Percentiles rank a stretch among this genome's conserved stretches.
phyloP scores from a whole-genome alignment of 306 rosid genomes.

The Medicago ruthenica region DNA sequence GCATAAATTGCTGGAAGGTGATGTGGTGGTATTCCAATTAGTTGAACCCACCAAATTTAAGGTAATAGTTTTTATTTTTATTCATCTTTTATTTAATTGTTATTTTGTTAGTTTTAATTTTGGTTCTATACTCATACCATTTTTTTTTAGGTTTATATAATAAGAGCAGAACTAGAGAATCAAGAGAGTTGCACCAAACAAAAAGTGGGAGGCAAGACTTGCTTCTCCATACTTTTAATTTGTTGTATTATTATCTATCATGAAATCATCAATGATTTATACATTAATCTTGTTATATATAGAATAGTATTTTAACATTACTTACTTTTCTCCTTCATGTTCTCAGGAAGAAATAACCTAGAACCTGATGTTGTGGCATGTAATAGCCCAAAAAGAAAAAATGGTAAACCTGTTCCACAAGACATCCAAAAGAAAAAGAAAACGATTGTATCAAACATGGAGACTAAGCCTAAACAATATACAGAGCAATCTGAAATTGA shows the following conservation, averaged over 20 bases:
- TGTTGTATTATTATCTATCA: constrained; percentile 4
- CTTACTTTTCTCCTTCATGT: constrained; percentile 39
- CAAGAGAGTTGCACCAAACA: constrained; percentile 54
- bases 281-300: not conserved
- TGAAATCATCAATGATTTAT: constrained; percentile 16
- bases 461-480: constrained; percentile 36
- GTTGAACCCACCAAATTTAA: constrained; percentile 81
- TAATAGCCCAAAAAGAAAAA: constrained; percentile 54
- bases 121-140: not conserved
- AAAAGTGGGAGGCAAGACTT: constrained; percentile 63
- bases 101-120: not conserved
- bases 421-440: constrained; percentile 61
- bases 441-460: constrained; percentile 34
- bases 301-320: constrained; percentile 11
- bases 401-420: constrained; percentile 42
- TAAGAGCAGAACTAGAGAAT: constrained; percentile 70
- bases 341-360: constrained; percentile 53
- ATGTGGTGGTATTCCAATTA: constrained; percentile 85
- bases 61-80: constrained; percentile 52
- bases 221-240: constrained; percentile 24
- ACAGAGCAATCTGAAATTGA: constrained; percentile 55
- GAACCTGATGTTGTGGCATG: constrained; percentile 35
- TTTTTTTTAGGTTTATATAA: constrained; percentile 65
- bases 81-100: not conserved
- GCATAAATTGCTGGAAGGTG: constrained; percentile 86